Percentiles rank a stretch among this genome's conserved stretches.
phyloP scores from a whole-genome alignment of 2,329 filamentous ascomycete species.

The Coleophoma cylindrospora region DNA sequence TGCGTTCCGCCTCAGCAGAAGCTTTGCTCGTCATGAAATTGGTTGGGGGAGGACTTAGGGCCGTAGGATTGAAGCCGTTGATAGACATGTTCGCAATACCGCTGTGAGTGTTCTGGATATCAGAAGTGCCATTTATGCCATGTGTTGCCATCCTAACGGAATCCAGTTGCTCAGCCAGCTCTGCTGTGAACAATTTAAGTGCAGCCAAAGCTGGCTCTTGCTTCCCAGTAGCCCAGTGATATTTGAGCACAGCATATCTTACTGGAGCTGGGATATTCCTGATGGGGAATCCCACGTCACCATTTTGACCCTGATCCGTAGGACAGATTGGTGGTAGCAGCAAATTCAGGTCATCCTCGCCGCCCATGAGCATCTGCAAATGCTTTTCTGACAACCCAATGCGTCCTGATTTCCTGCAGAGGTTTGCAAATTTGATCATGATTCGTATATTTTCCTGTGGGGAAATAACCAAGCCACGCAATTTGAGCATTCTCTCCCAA shows the following conservation, averaged over 20 bases:
- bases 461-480: conserved; percentile 85
- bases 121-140: conserved; percentile 12
- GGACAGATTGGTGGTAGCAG: conserved; percentile 40
- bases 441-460: conserved; percentile 95
- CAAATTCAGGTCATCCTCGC: conserved; percentile 55
- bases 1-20: conserved; percentile 11
- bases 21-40: too few relatives aligned
- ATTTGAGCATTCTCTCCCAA: conserved; percentile 96
- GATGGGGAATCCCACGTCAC: neutral
- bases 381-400: conserved; percentile 95
- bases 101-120: conserved; percentile 4
- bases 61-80: conserved; percentile 33
- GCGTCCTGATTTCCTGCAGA: conserved; percentile 93
- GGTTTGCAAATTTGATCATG: conserved; percentile 99
- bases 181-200: conserved; percentile 55
- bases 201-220: conserved; percentile 53
- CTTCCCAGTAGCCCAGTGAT: conserved; percentile 85
- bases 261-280: conserved; percentile 58
- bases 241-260: conserved; percentile 95
- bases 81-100: conserved; percentile 9
- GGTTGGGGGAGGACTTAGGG: neutral
- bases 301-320: too few relatives aligned
- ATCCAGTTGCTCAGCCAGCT: conserved; percentile 38
- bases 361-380: conserved; percentile 80
- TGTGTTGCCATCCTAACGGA: conserved; percentile 20